Evolutionary conservation across 148 eudicot genomes (phyloP).

Genomic region (Salicornia ramosissima): DNA sequence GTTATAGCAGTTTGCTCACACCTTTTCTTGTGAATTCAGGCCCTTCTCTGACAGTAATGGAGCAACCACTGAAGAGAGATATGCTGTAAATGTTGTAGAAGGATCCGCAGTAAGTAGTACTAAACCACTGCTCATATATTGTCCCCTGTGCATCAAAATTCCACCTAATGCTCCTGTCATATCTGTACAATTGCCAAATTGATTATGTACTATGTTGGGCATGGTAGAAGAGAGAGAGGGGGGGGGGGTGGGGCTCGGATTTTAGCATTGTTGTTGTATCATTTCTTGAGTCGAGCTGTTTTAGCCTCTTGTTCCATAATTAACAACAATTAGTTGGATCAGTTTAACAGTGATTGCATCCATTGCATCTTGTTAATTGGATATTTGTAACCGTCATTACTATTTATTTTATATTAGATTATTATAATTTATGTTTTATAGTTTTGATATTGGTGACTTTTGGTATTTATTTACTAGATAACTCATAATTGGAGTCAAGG

Average conservation of each 20-base stretch:
- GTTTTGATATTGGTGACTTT: not conserved
- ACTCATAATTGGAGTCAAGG: not conserved
- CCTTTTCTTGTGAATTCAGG: conserved; percentile 34
- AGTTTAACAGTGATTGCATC: too few relatives aligned
- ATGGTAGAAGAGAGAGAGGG: too few relatives aligned
- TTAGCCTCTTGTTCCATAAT: not conserved
- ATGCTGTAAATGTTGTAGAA: conserved; percentile 66
- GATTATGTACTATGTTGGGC: not conserved
- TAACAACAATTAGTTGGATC: too few relatives aligned
- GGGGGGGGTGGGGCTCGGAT: not conserved
- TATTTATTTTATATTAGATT: too few relatives aligned
- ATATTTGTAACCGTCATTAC: too few relatives aligned
- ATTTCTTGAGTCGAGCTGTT: not conserved
- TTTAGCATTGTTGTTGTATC: not conserved
- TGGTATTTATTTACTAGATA: not conserved
- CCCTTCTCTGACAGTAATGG: conserved; percentile 52
- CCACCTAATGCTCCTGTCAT: not conserved
- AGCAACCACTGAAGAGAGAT: conserved; percentile 51
- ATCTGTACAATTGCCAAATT: not conserved
- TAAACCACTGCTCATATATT: conserved; percentile 6
- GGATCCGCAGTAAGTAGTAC: conserved; percentile 49
- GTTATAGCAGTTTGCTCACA: not conserved
- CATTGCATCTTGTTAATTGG: too few relatives aligned
- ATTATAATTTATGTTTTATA: too few relatives aligned
- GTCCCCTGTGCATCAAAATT: not conserved